Evolutionary conservation across 106 monocot species (phyloP).

Genomic region (Phalaenopsis aphrodite): DNA sequence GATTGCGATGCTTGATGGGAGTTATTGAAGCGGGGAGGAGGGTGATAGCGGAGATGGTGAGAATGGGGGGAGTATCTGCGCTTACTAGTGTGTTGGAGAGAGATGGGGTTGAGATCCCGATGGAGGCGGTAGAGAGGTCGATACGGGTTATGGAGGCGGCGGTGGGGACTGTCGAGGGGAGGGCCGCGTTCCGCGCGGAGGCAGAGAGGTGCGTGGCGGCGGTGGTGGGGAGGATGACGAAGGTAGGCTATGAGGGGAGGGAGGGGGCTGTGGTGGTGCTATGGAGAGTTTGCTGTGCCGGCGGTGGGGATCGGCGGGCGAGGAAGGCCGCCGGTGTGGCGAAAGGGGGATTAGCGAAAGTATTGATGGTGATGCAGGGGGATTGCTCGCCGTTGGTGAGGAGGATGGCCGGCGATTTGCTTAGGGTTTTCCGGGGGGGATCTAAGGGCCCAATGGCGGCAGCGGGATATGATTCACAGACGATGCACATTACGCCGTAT

Average conservation of each 20-base stretch:
- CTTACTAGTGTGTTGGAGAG: slow-evolving; percentile 18
- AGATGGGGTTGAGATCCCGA: slow-evolving; percentile 9
- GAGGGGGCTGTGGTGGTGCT: slow-evolving; percentile 49
- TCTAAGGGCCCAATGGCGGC: slow-evolving; percentile 26
- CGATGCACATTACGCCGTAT: slow-evolving; percentile 61
- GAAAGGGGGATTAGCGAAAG: slow-evolving; percentile 32
- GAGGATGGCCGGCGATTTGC: slow-evolving; percentile 54
- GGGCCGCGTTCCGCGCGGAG: slow-evolving; percentile 21
- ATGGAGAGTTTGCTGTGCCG: slow-evolving; percentile 35
- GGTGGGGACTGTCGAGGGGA: slow-evolving; percentile 33
- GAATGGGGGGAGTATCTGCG: slow-evolving; percentile 20
- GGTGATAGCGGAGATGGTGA: slow-evolving; percentile 7
- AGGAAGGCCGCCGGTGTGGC: slow-evolving; percentile 20
- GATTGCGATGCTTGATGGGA: slow-evolving; percentile 28
- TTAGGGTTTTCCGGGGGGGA: slow-evolving; percentile 28
- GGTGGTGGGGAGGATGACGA: slow-evolving; percentile 33
- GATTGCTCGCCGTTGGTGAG: slow-evolving; percentile 46
- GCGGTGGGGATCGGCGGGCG: slow-evolving; percentile 26
- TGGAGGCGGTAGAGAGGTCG: slow-evolving; percentile 30
- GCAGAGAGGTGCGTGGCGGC: slow-evolving; percentile 15
- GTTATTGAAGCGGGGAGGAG: background rate
- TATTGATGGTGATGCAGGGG: slow-evolving; percentile 66
- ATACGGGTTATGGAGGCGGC: slow-evolving; percentile 28
- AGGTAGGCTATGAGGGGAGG: slow-evolving; percentile 29
- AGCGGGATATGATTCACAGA: slow-evolving; percentile 34